Conservation (phyloP, 345 rosid genomes). For the Erodium maritimum region DNA sequence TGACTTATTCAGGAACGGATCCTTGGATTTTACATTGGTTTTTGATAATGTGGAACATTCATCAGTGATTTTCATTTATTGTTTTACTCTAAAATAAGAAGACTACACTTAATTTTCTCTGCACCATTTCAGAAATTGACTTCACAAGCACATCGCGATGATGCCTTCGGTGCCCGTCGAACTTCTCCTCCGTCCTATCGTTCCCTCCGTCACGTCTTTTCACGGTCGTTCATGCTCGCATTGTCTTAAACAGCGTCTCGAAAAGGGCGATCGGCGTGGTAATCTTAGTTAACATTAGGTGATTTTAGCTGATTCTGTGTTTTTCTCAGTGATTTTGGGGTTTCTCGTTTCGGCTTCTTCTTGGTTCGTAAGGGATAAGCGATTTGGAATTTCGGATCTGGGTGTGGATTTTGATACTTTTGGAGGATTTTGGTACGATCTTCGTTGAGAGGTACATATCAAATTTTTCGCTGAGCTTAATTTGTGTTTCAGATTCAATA, state of each 20-base stretch:
- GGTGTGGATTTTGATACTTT: not conserved
- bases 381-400: not conserved
- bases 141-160: constrained; percentile 35
- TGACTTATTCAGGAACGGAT: not conserved
- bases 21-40: not conserved
- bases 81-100: too few relatives aligned
- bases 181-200: constrained; percentile 21
- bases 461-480: not conserved
- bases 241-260: constrained; percentile 66
- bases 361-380: not conserved
- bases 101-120: too few relatives aligned
- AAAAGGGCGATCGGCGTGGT: constrained; percentile 93
- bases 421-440: not conserved
- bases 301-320: not conserved
- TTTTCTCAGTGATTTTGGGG: not conserved
- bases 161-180: constrained; percentile 78
- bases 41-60: not conserved
- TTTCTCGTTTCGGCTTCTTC: not conserved
- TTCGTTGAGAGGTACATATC: not conserved
- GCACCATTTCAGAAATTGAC: too few relatives aligned
- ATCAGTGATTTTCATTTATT: not conserved
- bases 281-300: constrained; percentile 70
- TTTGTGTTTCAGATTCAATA: not conserved
- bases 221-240: constrained; percentile 53
- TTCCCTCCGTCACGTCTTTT: constrained; percentile 47